Evolutionary conservation across 192 early-diverging fungal species (phyloP).

Genomic region (Spizellomyces punctatus): DNA sequence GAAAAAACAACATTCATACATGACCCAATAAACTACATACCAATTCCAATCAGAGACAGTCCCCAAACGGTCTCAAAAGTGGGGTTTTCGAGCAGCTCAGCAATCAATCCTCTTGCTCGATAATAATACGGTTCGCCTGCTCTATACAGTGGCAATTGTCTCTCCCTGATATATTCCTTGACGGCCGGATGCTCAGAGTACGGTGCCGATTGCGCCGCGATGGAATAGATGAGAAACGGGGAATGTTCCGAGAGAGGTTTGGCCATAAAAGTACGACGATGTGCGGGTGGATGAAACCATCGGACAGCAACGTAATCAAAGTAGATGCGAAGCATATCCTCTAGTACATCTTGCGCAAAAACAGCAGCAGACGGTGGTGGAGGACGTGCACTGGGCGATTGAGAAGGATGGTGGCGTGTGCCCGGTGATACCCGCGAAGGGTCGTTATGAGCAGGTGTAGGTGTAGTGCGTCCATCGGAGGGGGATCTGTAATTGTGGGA

Average conservation of each 20-base stretch:
- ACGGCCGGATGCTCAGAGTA: slow-evolving; percentile 27
- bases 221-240: slow-evolving; percentile 15
- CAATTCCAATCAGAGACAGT: slow-evolving; percentile 15
- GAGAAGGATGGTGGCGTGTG: background rate
- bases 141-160: slow-evolving; percentile 12
- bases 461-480: background rate
- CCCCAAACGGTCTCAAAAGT: slow-evolving; percentile 9
- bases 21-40: background rate
- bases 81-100: slow-evolving; percentile 1
- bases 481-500: slow-evolving; percentile 6
- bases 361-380: background rate
- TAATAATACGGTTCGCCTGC: slow-evolving; percentile 16
- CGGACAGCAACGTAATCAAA: slow-evolving; percentile 1
- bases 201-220: slow-evolving; percentile 11
- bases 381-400: background rate
- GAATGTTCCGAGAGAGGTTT: slow-evolving; percentile 18
- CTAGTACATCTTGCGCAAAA: slow-evolving; percentile 5
- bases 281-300: slow-evolving; percentile 16
- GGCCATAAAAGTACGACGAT: slow-evolving; percentile 12
- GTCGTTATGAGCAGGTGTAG: background rate
- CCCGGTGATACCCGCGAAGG: background rate
- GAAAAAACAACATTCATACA: too few relatives aligned
- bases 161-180: background rate
- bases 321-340: slow-evolving; percentile 10
- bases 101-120: slow-evolving; percentile 12